Percentiles rank a stretch among this genome's conserved stretches.
These are phyloP conservation scores for Tuber borchii DNA, from an alignment of 495 filamentous ascomycete species.

Conservation along the genomic window DNA sequence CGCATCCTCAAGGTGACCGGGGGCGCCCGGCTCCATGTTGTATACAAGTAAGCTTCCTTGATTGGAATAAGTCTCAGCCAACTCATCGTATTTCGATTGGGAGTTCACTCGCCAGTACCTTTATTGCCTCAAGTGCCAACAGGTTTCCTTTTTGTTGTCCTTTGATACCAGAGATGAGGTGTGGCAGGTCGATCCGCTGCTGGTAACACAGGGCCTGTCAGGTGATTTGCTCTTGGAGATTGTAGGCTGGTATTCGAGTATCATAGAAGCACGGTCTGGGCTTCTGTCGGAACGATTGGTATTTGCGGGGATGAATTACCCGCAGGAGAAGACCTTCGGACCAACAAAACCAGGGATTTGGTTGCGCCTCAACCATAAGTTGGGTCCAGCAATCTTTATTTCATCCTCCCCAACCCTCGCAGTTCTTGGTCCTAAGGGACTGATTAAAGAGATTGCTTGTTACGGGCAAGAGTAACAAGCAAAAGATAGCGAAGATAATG, in stretches of 20 bases:
- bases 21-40: background rate
- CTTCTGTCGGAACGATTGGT: background rate
- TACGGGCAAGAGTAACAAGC: background rate
- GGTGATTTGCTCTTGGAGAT: background rate
- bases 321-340: background rate
- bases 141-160: background rate
- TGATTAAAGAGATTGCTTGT: background rate
- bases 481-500: background rate
- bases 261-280: background rate
- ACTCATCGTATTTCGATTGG: background rate
- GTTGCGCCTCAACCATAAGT: background rate
- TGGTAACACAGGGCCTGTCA: background rate
- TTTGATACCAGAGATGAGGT: background rate
- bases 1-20: background rate
- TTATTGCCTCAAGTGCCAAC: conserved; percentile 1
- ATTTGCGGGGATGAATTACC: background rate
- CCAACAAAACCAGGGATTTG: background rate
- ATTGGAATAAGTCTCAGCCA: background rate
- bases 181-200: background rate
- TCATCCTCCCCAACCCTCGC: background rate
- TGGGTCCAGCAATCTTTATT: background rate
- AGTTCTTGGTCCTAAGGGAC: background rate
- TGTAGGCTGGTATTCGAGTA: background rate
- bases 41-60: background rate
- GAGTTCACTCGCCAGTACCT: background rate